Base-by-base conservation (phyloP, 352 stramenopile species). In the Pythium phragmitis region DNA sequence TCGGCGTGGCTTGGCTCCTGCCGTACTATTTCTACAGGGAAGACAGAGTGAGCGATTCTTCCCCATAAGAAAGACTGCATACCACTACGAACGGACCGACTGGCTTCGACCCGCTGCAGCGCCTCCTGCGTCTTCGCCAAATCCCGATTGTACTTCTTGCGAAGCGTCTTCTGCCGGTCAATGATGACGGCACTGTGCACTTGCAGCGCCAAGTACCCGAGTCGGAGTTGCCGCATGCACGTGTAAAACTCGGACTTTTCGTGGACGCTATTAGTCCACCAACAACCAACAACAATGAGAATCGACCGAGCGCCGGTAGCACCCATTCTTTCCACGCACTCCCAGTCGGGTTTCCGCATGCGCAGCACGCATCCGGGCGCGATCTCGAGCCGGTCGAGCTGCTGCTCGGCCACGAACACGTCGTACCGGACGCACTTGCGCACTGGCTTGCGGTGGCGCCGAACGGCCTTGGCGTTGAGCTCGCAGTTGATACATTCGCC, bases 261-360 rank as follows among this genome's bases (percentile, higher is more conserved):
- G 0, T 60, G 17, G 28, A 82, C 65, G 55, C 77, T 89, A 41
- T 12, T 21, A 13, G 21, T 21, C 21, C 4, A 6, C 12, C 33
- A 30, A 30, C 13, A 26, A 8, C 33, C 45, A 23, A 26, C 50
- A 43, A 7, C 17, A 57, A 11, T 28, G 9, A 42, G 19, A 34
- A 26, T 16, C 33, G 34, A 17, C 34, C 51, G 19, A 45, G 19
- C 17, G 30, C n/a, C 0, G 13, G 33, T 26, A 11, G 17, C 21
- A 21, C 3, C 17, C 19, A 33, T 7, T n/a, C 21, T 17, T 37
- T 3, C 7, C 2, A 79, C 76, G 16, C 68, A 89, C 80, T 76
- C 65, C 82, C 82, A 91, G 43, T 83, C 70, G 4, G 82, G 79
- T 53, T 84, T 87, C 0, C 75, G 68, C 76, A 91, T 77, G 1